A percentile compares a stretch with the other conserved stretches of the same genome.
Conservation (phyloP, 768 basidiomycete species). For the Russula brevipes region DNA sequence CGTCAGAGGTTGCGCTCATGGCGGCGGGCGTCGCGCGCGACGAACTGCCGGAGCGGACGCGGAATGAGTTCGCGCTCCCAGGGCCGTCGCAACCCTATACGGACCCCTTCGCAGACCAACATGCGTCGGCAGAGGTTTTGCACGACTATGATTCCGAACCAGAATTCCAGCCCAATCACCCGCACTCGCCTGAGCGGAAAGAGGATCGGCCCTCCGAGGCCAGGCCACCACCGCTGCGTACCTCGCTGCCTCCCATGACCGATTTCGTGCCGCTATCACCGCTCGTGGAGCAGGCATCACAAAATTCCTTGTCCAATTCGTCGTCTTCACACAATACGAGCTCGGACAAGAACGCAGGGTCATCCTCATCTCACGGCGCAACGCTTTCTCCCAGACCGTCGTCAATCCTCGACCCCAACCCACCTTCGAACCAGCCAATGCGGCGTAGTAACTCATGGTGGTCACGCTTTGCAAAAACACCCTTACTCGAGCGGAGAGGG, state of each 20-base stretch:
- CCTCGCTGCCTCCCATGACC: constrained; percentile 26
- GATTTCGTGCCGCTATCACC: constrained; percentile 35
- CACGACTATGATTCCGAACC: constrained; percentile 24
- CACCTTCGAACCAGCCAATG: constrained; percentile 44
- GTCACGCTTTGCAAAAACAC: constrained; percentile 62
- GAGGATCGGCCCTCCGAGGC: not conserved
- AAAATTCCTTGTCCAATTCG: constrained; percentile 24
- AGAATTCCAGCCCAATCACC: not conserved
- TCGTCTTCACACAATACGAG: constrained; percentile 16
- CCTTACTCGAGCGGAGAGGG: constrained; percentile 53
- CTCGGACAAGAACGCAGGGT: constrained; percentile 23
- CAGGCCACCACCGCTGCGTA: constrained; percentile 9
- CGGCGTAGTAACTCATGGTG: constrained; percentile 75
- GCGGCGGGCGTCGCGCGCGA: constrained; percentile 12
- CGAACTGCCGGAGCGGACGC: constrained; percentile 11
- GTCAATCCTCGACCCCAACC: constrained; percentile 40
- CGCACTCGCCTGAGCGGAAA: constrained; percentile 6
- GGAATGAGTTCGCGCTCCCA: constrained; percentile 1
- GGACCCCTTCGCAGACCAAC: constrained; percentile 41
- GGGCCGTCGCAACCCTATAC: constrained; percentile 34
- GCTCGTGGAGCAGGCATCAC: constrained; percentile 35
- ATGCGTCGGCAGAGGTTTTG: not conserved
- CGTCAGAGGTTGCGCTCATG: constrained; percentile 40
- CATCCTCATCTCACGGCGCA: constrained; percentile 7
- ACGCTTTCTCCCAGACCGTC: constrained; percentile 34